Evolutionary conservation across 2,329 filamentous ascomycete species (phyloP), one percentile per base, ranked within the genome.

Genomic region (Clonostachys byssicola): DNA sequence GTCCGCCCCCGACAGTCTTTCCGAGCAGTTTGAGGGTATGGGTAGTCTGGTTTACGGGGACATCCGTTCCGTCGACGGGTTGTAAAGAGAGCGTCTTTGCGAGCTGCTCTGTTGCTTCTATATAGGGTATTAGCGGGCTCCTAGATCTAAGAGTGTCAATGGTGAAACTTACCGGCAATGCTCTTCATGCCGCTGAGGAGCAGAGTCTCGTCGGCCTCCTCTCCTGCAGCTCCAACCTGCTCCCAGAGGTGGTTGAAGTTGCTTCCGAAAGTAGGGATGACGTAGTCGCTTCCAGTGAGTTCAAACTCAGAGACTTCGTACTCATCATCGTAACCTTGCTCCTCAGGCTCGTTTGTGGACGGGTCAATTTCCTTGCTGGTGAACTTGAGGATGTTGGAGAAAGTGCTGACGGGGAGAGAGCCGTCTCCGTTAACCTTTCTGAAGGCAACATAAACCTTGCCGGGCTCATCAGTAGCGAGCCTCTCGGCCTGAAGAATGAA

Each of bases 301-400:
- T 96, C 92, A 51, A 97, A 83, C 63, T 96, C 91, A 52, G 94
- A 90, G 50, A 97, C 88, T 71, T 96, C 89, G 63, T 99, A 99
- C 71, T 99, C 94, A 61, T 99, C 94, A 46, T 97, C 92, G 66
- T 97, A 97, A 42, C 94, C 94, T 42, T 73, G 79, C 14, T 95
- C 91, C 66, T 99, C 94, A 1, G 92, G 89, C 69, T 96, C 91
- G 54, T 84, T 83, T n/a, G 89, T 96, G 23, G 88, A 88, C 6
- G 94, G 94, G 60, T 99, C 94, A 55, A 99, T 94, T 70, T 99
- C 94, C 73, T 96, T 97, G 75, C 87, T 94, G 16, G 91, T 96
- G 66, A 99, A 99, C 70, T 94, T 96, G 63, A 99, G 86, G 38
- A 89, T 75, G 68, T 97, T 99, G 55, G 89, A 90, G 68, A 99